These are phyloP conservation scores for Choiromyces venosus DNA, from an alignment of 495 filamentous ascomycete genomes.

Conservation along the genomic window DNA sequence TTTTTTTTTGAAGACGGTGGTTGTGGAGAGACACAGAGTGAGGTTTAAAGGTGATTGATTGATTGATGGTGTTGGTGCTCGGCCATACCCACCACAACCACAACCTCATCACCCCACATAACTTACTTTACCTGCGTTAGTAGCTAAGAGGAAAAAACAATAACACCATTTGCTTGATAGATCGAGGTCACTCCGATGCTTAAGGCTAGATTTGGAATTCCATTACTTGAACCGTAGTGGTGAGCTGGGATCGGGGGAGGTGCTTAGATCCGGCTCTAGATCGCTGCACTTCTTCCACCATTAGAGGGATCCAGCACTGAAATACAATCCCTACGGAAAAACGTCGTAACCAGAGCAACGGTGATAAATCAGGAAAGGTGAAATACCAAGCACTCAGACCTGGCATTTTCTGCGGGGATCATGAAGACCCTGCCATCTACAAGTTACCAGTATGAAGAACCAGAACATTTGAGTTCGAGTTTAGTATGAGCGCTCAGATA, in stretches of 20 bases:
- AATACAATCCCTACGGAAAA: no score
- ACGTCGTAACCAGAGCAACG: no score
- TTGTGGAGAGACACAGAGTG: conserved; percentile 19
- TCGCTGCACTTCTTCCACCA: not conserved
- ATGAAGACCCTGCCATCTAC: no score
- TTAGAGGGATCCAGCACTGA: no score
- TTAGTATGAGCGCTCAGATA: no score
- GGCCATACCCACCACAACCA: not conserved
- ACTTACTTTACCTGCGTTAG: not conserved
- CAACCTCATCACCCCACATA: not conserved
- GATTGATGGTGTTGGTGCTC: not conserved
- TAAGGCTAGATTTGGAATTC: not conserved
- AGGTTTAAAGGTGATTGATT: not conserved
- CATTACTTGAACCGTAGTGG: not conserved
- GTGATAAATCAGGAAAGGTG: no score
- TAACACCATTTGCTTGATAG: not conserved
- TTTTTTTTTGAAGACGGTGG: not conserved
- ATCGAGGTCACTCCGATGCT: not conserved
- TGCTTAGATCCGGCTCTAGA: not conserved
- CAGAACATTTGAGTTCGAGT: no score
- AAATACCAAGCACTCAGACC: no score
- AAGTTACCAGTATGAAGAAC: no score
- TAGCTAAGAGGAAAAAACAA: not conserved
- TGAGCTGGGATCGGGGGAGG: not conserved
- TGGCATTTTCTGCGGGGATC: no score